Evolutionary conservation across 768 basidiomycete species (phyloP).

Genomic region (Cystobasidiopsis lactophilus): DNA sequence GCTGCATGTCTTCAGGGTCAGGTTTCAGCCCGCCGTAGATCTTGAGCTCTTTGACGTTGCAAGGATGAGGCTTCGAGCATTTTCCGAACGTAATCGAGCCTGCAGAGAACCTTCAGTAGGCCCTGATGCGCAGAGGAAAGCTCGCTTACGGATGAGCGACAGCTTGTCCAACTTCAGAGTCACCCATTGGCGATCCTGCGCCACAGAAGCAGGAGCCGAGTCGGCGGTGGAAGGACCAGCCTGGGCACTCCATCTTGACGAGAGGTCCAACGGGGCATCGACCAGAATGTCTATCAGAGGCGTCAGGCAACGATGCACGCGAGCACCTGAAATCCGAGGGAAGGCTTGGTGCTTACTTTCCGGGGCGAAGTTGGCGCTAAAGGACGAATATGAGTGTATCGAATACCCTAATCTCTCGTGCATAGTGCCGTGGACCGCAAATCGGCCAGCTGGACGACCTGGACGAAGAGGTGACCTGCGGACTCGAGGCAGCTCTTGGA

Average conservation of each 20-base stretch:
- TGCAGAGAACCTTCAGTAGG: too few relatives aligned
- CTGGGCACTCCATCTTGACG: constrained; percentile 6
- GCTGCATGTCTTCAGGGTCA: constrained; percentile 12
- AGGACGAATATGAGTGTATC: constrained; percentile 8
- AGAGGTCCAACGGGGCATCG: constrained; percentile 2
- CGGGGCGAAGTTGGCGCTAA: constrained; percentile 4
- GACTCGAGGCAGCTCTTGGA: too few relatives aligned
- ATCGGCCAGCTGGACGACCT: too few relatives aligned
- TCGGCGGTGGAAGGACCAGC: background rate
- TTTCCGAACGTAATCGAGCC: constrained; percentile 8
- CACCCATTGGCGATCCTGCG: constrained; percentile 6
- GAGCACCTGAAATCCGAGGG: background rate
- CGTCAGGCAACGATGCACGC: background rate
- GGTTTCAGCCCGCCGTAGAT: constrained; percentile 15
- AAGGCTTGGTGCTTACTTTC: constrained; percentile 7
- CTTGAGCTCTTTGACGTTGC: constrained; percentile 15
- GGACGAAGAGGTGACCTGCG: too few relatives aligned
- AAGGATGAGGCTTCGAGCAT: constrained; percentile 13
- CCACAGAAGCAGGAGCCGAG: background rate
- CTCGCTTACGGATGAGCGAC: constrained; percentile 3
- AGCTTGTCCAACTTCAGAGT: constrained; percentile 5
- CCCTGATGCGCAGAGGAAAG: background rate
- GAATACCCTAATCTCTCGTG: constrained; percentile 8
- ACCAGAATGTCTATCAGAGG: background rate
- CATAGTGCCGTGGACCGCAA: too few relatives aligned